phyloP scores from a whole-genome alignment of 2,329 filamentous ascomycete species.

The Neonectria faginata region DNA sequence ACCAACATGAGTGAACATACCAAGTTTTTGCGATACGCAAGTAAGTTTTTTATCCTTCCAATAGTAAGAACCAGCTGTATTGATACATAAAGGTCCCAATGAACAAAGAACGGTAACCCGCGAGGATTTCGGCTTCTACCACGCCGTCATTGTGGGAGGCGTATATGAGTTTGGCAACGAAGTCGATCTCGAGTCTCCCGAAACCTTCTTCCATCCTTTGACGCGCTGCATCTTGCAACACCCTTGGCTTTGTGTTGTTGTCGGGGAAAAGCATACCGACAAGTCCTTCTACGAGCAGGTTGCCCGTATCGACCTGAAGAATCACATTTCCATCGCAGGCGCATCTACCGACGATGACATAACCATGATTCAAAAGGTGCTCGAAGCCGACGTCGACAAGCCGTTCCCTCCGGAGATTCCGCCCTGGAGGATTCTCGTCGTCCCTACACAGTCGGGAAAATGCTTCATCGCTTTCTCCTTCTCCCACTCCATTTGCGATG shows the following conservation, averaged over 20 bases:
- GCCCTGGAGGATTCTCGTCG: conserved; percentile 40
- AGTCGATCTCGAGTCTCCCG: conserved; percentile 17
- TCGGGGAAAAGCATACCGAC: conserved; percentile 36
- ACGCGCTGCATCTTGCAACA: conserved; percentile 34
- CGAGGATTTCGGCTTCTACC: conserved; percentile 39
- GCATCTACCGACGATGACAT: not conserved
- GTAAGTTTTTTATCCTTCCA: conserved; percentile 11
- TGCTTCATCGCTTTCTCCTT: conserved; percentile 40
- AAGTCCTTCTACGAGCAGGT: conserved; percentile 40
- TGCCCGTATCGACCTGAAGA: conserved; percentile 27
- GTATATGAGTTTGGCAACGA: conserved; percentile 32
- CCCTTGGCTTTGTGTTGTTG: conserved; percentile 37
- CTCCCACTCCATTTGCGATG: conserved; percentile 43
- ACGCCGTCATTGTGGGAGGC: conserved; percentile 40
- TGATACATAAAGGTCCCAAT: conserved; percentile 33
- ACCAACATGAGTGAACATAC: conserved; percentile 23
- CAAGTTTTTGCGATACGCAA: conserved; percentile 35
- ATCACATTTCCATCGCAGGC: conserved; percentile 35
- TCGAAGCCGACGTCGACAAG: conserved; percentile 32
- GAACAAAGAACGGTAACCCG: conserved; percentile 40
- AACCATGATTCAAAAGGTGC: conserved; percentile 22
- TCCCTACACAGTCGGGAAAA: conserved; percentile 23
- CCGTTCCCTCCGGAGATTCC: conserved; percentile 35
- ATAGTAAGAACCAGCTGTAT: not conserved
- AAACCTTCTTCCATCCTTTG: conserved; percentile 34